Base-by-base conservation (phyloP, 345 rosid species). In the Gossypium australe region DNA sequence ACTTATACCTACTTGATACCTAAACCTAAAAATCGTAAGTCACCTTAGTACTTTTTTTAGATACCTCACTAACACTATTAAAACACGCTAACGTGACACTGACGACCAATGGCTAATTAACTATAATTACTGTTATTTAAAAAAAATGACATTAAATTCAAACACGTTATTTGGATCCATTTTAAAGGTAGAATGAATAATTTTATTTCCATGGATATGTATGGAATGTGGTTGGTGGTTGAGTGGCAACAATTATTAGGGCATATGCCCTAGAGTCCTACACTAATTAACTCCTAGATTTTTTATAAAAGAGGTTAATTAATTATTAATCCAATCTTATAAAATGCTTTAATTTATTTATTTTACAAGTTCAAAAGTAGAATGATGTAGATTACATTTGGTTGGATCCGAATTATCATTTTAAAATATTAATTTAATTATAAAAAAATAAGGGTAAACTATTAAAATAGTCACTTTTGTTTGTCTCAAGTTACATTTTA, bases 231-330 rank as follows among this genome's bases (percentile, higher is more conserved):
- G 71, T 73, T 71, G 87, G 82, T 71, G 53, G 84, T 78, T 84
- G 75, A 80, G 79, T 78, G 78, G 81, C 73, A 78, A 67, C 68
- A 76, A 82, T 84, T 80, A 82, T 78, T 70, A 73, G 76, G 57
- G 76, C 84, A 82, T 80, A 84, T 82, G 87, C 77, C 70, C 67
- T 45, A 75, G 70, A 74, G 72, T 70, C 53, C 29, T 22, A 57
- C 29, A 10, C 62, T 22, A 57, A 9, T 52, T 14, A 57, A 57
- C 34, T 22, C 14, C 62, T 57, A 57, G 16, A 13, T 56, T 18
- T 18, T 29, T 66, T 20, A 18, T 20, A 71, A 41, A 18, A 12
- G 25, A 16, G 34, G 10, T 22, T 57, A 2, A 57, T 22, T 59
- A 24, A 24, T 24, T 34, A 34, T 34, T 34, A 34, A 34, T 34